These are phyloP conservation scores for Massariosphaeria phaeospora DNA, from an alignment of 495 filamentous ascomycete genomes.

Conservation along the genomic window DNA sequence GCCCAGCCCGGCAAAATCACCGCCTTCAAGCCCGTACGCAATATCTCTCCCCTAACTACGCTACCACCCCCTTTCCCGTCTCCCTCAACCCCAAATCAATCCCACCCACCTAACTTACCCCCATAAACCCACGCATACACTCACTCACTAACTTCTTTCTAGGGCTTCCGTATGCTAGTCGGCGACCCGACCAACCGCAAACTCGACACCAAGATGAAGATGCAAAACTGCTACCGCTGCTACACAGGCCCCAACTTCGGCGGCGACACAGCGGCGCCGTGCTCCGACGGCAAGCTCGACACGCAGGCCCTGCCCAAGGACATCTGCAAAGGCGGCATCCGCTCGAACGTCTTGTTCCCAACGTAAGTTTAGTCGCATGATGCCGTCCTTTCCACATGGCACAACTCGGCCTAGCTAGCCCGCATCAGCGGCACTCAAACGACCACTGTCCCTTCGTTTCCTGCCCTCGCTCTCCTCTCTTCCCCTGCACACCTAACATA, in stretches of 20 bases:
- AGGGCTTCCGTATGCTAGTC: conserved; percentile 33
- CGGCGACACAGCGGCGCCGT: conserved; percentile 26
- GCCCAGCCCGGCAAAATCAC: conserved; percentile 17
- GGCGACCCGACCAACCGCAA: conserved; percentile 22
- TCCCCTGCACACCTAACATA: too few relatives aligned
- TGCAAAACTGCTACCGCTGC: conserved; percentile 29
- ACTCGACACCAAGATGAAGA: not conserved
- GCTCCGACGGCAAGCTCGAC: conserved; percentile 19
- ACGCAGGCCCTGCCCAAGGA: conserved; percentile 18
- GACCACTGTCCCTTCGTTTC: too few relatives aligned
- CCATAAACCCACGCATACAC: too few relatives aligned
- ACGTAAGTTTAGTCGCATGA: too few relatives aligned
- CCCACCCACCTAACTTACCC: too few relatives aligned
- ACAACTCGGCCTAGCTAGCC: too few relatives aligned
- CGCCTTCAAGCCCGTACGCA: conserved; percentile 27
- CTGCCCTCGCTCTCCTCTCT: too few relatives aligned
- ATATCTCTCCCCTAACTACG: not conserved
- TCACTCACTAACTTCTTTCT: not conserved
- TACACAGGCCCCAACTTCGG: conserved; percentile 24
- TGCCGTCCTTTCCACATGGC: too few relatives aligned
- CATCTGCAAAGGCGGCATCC: conserved; percentile 26
- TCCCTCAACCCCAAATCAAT: too few relatives aligned
- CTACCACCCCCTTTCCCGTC: too few relatives aligned
- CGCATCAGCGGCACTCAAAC: too few relatives aligned
- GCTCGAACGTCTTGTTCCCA: conserved; percentile 29